Base-by-base conservation (phyloP, 2,329 filamentous ascomycete genomes). In the Gnomoniopsis smithogilvyi region DNA sequence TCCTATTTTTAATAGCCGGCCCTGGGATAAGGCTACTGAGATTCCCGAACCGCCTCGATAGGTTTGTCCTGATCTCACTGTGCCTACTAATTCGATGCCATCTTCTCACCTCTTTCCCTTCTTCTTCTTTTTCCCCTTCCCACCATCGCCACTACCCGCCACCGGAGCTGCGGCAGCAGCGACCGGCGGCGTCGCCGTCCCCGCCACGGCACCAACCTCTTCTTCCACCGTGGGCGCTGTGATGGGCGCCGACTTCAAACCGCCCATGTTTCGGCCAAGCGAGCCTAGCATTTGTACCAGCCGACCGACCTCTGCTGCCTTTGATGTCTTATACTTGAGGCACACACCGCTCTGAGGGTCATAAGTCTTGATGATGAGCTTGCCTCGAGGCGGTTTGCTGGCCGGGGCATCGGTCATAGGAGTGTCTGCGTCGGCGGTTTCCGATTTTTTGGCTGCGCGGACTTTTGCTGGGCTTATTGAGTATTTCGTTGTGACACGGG, bases 401-500 rank as follows among this genome's bases (percentile, higher is more conserved):
- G 71, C 63, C 50, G 65, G 59, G 15, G 63, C 59, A 47, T 63
- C 66, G 46, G 68, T 65, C 64, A 63, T 56, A 45, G 70, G 49
- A 60, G 71, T 66, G 60, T 73, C 64, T 52, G 71, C 59, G 61
- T 65, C 61, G 53, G 67, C 56, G n/a, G 61, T 17, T 49, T 54
- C 36, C 19, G 21, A 17, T 30, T 14, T 66, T 59, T 66, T 63
- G 61, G 67, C 52, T 51, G 69, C 58, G 54, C 68, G 64, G 19
- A 67, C 66, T 36, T 70, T 71, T 43, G 74, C 70, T 45, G 80
- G 78, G 36, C 80, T 77, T 72, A 94, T 86, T 71, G 86, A 88
- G 85, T 98, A 99, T 80, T 90, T 92, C 64, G 93, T 96, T 66
- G 92, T 96, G 77, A 98, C 91, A 69, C 87, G 85, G 51, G 94